These are phyloP conservation scores for Alternaria incomplexa DNA, from an alignment of 2,329 filamentous ascomycete species.

Conservation along the genomic window DNA sequence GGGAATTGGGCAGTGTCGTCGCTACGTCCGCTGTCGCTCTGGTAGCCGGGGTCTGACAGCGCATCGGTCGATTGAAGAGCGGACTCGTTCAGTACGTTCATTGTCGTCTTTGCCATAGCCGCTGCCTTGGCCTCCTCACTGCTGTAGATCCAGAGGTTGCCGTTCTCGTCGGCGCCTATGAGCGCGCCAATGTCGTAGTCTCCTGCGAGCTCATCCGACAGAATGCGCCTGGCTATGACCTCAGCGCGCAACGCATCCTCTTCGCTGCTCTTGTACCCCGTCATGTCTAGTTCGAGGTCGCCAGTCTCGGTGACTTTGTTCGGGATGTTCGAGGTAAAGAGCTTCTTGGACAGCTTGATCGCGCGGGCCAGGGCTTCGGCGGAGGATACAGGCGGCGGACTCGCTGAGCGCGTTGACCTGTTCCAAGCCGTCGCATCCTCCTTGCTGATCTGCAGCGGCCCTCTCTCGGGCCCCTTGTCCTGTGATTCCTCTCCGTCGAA, in stretches of 20 bases:
- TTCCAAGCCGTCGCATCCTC: conserved; percentile 47
- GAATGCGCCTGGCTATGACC: conserved; percentile 88
- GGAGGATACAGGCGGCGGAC: conserved; percentile 74
- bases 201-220: conserved; percentile 90
- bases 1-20: conserved; percentile 64
- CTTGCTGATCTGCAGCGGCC: conserved; percentile 41
- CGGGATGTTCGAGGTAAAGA: conserved; percentile 89
- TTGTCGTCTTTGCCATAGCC: conserved; percentile 69
- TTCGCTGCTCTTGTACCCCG: conserved; percentile 91
- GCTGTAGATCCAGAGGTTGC: conserved; percentile 99
- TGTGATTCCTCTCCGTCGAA: conserved; percentile 23
- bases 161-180: conserved; percentile 92
- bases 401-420: conserved; percentile 64
- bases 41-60: conserved; percentile 90
- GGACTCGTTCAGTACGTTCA: conserved; percentile 59
- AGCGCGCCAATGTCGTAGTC: conserved; percentile 96
- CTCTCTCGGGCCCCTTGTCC: conserved; percentile 33
- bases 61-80: conserved; percentile 74
- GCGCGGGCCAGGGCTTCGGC: conserved; percentile 83
- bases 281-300: conserved; percentile 98
- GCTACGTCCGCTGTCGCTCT: conserved; percentile 79
- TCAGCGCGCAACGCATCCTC: conserved; percentile 91
- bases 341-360: conserved; percentile 81
- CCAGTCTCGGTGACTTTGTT: conserved; percentile 90
- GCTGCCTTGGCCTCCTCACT: conserved; percentile 95